Conservation (phyloP, 306 rosid species). For the Dalbergia cochinchinensis region DNA sequence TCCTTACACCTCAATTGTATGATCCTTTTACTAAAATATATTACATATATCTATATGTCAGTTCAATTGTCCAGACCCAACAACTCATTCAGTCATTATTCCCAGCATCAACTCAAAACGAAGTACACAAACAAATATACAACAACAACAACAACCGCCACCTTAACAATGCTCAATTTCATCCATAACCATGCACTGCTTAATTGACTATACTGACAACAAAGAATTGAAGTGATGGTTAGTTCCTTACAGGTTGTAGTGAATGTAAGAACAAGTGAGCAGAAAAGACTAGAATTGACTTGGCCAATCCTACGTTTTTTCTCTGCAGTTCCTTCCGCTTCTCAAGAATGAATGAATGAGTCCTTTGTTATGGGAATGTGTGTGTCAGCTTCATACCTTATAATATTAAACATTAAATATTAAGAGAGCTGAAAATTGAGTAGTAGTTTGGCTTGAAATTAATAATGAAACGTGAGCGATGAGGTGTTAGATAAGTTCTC, state of each 20-base stretch:
- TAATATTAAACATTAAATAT: not conserved
- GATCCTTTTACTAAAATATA: too few relatives aligned
- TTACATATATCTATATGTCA: not conserved
- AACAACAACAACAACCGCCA: not conserved
- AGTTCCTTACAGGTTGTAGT: not conserved
- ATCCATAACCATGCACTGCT: too few relatives aligned
- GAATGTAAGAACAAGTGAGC: not conserved
- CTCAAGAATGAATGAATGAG: not conserved
- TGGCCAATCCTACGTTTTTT: not conserved
- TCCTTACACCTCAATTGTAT: not conserved
- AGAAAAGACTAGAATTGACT: not conserved
- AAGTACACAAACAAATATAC: not conserved
- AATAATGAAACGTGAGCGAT: not conserved
- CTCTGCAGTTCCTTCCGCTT: not conserved
- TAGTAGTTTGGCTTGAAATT: not conserved
- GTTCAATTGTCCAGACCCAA: not conserved
- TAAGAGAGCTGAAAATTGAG: not conserved
- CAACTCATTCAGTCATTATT: not conserved
- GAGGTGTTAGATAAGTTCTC: constrained; percentile 10
- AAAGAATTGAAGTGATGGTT: not conserved
- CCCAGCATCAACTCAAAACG: not conserved
- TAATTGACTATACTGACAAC: not conserved
- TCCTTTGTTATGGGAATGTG: not conserved
- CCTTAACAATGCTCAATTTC: too few relatives aligned
- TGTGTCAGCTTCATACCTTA: not conserved